Conservation (phyloP, 2,329 filamentous ascomycete genomes). For the Colletotrichum nymphaeae region DNA sequence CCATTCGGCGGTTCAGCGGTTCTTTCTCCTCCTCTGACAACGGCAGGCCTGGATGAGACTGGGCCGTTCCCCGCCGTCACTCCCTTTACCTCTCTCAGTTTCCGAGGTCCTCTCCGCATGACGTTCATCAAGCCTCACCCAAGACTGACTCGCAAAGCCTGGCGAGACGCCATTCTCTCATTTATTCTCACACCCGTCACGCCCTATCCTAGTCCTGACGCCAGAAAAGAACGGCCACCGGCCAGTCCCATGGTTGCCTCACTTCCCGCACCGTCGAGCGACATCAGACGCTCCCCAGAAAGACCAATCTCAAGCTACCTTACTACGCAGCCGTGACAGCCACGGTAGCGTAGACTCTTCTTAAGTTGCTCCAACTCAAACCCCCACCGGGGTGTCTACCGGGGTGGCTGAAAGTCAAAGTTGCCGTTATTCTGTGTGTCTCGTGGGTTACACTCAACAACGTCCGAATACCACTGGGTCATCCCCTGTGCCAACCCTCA, state of each 20-base stretch:
- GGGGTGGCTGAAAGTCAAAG: background rate
- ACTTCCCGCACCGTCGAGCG: background rate
- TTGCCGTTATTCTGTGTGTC: background rate
- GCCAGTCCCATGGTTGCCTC: background rate
- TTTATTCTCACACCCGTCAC: background rate
- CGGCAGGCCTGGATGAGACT: background rate
- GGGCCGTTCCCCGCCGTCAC: background rate
- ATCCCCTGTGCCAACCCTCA: background rate
- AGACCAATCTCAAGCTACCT: background rate
- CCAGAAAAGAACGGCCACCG: background rate
- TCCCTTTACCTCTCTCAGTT: background rate
- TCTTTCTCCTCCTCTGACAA: background rate
- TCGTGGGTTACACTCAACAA: background rate
- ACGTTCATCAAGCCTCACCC: conserved; percentile 14
- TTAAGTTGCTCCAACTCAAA: background rate
- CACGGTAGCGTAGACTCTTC: background rate
- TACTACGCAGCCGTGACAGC: too few relatives aligned
- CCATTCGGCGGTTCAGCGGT: background rate
- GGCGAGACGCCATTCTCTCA: background rate
- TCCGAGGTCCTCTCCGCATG: conserved; percentile 6
- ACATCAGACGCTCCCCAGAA: conserved; percentile 20
- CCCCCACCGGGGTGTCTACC: background rate
- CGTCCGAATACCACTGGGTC: background rate
- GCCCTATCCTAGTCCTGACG: conserved; percentile 12
- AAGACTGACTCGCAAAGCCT: conserved; percentile 19